Base-by-base conservation (phyloP, 306 rosid species). In the Albizia julibrissin region DNA sequence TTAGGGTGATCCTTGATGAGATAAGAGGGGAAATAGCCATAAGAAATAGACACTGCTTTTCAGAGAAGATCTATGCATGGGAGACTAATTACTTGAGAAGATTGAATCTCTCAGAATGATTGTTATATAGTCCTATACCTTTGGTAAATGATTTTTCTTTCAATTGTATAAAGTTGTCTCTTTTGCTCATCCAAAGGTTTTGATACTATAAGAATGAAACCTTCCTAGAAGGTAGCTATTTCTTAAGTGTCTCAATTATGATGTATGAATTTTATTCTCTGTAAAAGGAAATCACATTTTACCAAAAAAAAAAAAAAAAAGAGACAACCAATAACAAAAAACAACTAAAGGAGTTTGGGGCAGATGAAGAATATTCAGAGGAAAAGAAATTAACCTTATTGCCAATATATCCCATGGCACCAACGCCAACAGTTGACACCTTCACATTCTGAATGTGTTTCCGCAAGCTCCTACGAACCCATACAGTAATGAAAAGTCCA, bases 391-490 rank as follows among this genome's bases (percentile, higher is more conserved):
- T n/a, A 29, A 94, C 99, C 97, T 96, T 96, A 93, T 96, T 96
- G 50, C 99, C 99, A 79, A 96, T 96, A 78, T 94, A 96, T 74
- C 99, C 99, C 99, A 96, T 94, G 69, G 90, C 87, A 70, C 99
- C 99, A 87, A 96, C 99, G 29, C 99, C 99, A 81, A 94, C 98
- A 44, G 94, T 96, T 82, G 99, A 96, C 76, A 96, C 99, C 84
- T 96, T 93, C 47, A 93, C 80, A 69, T 92, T 96, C 80, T 92
- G 98, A 83, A 96, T 94, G 82, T 94, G 97, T 78, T 91, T 92
- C 34, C 97, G 98, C 89, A 96, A 90, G 84, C 90, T 86, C 88
- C 94, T 89, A 54, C 97, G 99, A 72, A 94, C 99, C 99, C 99
- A 96, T 77, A 96, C 24, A n/a, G 97, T 92, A 71, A 96, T 76